A percentile compares a stretch with the other conserved stretches of the same genome.
Evolutionary conservation across 805 yeast genomes (phyloP).

Genomic region (Wickerhamomyces pijperi): DNA sequence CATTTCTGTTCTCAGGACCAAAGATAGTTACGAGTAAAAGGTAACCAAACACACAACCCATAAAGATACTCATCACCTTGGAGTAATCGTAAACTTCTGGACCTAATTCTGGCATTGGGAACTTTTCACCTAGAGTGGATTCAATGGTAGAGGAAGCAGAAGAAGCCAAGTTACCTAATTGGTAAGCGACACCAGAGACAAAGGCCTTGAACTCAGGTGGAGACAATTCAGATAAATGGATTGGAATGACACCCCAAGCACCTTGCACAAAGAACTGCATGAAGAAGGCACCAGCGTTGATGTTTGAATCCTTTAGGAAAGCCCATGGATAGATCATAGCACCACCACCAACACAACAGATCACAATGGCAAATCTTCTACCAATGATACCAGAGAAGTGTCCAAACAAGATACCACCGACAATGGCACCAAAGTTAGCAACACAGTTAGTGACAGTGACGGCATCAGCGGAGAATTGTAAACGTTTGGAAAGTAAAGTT

Average conservation of each 20-base stretch:
- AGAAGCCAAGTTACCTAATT: slow-evolving; percentile 57
- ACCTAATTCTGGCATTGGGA: slow-evolving; percentile 27
- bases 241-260: slow-evolving; percentile 59
- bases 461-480: slow-evolving; percentile 28
- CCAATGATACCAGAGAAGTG: slow-evolving; percentile 45
- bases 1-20: slow-evolving; percentile 49
- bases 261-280: slow-evolving; percentile 58
- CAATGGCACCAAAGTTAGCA: slow-evolving; percentile 47
- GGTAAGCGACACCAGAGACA: slow-evolving; percentile 53
- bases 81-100: slow-evolving; percentile 36
- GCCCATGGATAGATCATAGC: slow-evolving; percentile 58
- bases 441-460: slow-evolving; percentile 46
- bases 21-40: slow-evolving; percentile 36
- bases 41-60: slow-evolving; percentile 50
- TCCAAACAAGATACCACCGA: slow-evolving; percentile 46
- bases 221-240: slow-evolving; percentile 49
- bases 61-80: slow-evolving; percentile 54
- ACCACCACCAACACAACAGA: slow-evolving; percentile 46
- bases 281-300: slow-evolving; percentile 50
- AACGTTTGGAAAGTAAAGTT: slow-evolving; percentile 38
- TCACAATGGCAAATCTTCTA: slow-evolving; percentile 39
- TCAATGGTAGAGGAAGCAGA: slow-evolving; percentile 64
- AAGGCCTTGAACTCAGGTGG: slow-evolving; percentile 55
- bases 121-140: slow-evolving; percentile 46
- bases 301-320: slow-evolving; percentile 32